Evolutionary conservation across 495 filamentous ascomycete genomes (phyloP), one percentile per base, ranked within the genome.

Genomic region (Talaromyces thailandensis): DNA sequence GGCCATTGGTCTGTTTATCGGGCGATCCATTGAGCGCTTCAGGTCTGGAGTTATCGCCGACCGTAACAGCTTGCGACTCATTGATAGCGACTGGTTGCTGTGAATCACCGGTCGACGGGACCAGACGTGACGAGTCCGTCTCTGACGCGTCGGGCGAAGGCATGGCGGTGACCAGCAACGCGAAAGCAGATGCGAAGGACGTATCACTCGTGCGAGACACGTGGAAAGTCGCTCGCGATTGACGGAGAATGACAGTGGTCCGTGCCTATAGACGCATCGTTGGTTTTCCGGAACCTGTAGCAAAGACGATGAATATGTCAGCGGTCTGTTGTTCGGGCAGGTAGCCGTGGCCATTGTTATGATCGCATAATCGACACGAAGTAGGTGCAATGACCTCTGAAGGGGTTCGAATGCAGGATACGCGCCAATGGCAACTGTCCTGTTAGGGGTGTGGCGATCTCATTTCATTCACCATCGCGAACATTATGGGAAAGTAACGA

Each of bases 261-360:
- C 43, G 18, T 56, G 58, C 55, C 65, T 73, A 77, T 40, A 66
- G 64, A 58, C 71, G 73, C 76, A 79, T 79, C 63, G 70, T 79
- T 73, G 63, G 65, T 48, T 48, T 26, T 26, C 50, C 1, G 53
- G 31, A 58, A 48, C 67, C 64, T 70, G 69, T 26, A 45, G 31
- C 24, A 23, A 23, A 12, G 37, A 21, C 7, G 21, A 58, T 35
- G 18, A 40, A 35, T 18, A 21, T 43, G 57, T 59, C 37, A 59
- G 57, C 50, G 11, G 25, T 53, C 21, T 16, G 9, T 26, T 24
- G 50, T 53, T 53, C 25, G 14, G 26, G n/a, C 11, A 4, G 50
- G 14, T 16, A 28, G 50, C 11, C 11, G 50, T 28, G 11, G 50
- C 25, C 50, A 26, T 21, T 6, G 24, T n/a, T 21, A 8, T 8